Conservation (phyloP, 2,329 filamentous ascomycete species). For the Phoma sp. region DNA sequence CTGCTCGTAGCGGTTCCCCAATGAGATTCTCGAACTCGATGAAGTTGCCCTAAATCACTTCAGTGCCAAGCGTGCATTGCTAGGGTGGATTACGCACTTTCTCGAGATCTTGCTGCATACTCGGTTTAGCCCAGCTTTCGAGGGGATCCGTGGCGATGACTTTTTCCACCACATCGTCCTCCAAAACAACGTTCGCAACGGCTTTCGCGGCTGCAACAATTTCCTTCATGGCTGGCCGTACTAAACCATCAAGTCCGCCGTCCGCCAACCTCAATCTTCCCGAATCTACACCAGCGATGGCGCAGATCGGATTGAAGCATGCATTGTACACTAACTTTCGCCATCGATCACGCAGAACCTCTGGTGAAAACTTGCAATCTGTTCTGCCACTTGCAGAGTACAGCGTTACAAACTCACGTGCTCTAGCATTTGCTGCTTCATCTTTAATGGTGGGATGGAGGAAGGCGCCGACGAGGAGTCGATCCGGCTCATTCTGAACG, state of each 20-base stretch:
- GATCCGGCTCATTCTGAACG: conserved; percentile 60
- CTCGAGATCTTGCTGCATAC: conserved; percentile 61
- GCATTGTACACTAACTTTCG: conserved; percentile 60
- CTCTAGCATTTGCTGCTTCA: conserved; percentile 34
- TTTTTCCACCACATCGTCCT: conserved; percentile 51
- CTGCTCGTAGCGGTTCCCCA: conserved; percentile 63
- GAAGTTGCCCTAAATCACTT: conserved; percentile 54
- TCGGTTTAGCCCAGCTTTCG: conserved; percentile 58
- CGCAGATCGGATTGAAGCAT: conserved; percentile 60
- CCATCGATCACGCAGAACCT: conserved; percentile 57
- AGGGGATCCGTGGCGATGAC: conserved; percentile 59
- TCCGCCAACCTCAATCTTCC: conserved; percentile 56
- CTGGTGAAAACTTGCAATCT: conserved; percentile 48
- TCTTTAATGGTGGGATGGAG: conserved; percentile 41
- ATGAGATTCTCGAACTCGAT: conserved; percentile 64
- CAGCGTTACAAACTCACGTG: conserved; percentile 53
- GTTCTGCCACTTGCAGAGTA: conserved; percentile 58
- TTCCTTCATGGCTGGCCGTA: conserved; percentile 62
- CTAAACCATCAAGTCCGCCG: conserved; percentile 54
- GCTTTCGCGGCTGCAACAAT: conserved; percentile 55
- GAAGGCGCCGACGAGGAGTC: conserved; percentile 59
- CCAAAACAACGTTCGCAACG: conserved; percentile 51
- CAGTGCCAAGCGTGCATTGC: neutral
- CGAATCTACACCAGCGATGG: conserved; percentile 59
- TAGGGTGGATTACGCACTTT: conserved; percentile 46